Evolutionary conservation across 2,329 filamentous ascomycete species (phyloP).

Genomic region (Epicoccum nigrum): DNA sequence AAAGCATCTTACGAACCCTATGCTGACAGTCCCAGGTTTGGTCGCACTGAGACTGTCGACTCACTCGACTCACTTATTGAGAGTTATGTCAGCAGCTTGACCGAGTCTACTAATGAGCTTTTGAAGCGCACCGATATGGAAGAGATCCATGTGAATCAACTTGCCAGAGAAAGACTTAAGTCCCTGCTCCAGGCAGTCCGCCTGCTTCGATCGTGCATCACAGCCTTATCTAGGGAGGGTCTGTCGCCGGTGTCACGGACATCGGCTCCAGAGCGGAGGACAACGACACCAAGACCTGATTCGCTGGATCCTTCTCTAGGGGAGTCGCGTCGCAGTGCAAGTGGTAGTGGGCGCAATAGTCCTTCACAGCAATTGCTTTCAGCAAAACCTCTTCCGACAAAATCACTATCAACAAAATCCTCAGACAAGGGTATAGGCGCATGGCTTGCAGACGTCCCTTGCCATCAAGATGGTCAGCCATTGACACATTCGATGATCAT

Average conservation of each 20-base stretch:
- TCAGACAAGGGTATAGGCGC: slow-evolving; percentile 33
- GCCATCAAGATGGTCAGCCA: slow-evolving; percentile 26
- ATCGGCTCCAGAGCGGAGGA: slow-evolving; percentile 18
- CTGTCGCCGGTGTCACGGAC: slow-evolving; percentile 7
- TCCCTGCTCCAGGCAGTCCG: slow-evolving; percentile 32
- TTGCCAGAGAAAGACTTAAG: slow-evolving; percentile 31
- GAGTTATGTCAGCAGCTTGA: slow-evolving; percentile 23
- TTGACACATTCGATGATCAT: slow-evolving; percentile 27
- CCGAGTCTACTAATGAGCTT: slow-evolving; percentile 28
- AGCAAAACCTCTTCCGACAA: no score
- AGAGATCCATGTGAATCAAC: slow-evolving; percentile 33
- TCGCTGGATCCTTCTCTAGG: slow-evolving; percentile 30
- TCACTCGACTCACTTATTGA: slow-evolving; percentile 28
- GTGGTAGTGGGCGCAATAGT: slow-evolving; percentile 19
- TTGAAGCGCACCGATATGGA: slow-evolving; percentile 34
- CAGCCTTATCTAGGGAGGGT: slow-evolving; percentile 23
- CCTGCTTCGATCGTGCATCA: slow-evolving; percentile 33
- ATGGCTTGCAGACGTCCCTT: slow-evolving; percentile 39
- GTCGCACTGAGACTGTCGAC: slow-evolving; percentile 28
- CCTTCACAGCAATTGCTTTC: slow-evolving; percentile 15
- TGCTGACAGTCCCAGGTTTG: slow-evolving; percentile 22
- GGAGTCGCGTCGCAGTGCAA: slow-evolving; percentile 29
- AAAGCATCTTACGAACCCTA: neutral
- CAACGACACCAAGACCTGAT: slow-evolving; percentile 30
- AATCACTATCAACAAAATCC: slow-evolving; percentile 7